Conservation (phyloP, 2,329 filamentous ascomycete species). For the Lasiodiplodia gonubiensis region DNA sequence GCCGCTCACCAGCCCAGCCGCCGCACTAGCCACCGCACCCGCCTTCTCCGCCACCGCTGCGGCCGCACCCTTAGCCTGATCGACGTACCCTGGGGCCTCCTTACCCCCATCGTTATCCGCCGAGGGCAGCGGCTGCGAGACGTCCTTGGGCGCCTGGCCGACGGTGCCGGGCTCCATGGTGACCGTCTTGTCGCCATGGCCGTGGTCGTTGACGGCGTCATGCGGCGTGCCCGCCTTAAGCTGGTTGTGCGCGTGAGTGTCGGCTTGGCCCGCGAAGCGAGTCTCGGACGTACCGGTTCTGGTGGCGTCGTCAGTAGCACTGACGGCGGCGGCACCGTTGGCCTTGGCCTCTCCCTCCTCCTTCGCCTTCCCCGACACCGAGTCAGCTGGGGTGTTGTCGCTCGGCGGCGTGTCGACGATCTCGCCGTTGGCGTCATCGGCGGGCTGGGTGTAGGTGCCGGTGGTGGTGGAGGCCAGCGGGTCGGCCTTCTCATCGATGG, state of each 20-base stretch:
- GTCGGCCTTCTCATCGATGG: slow-evolving; percentile 14
- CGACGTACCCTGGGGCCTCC: slow-evolving; percentile 45
- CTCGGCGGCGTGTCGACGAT: slow-evolving; percentile 7
- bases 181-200: slow-evolving; percentile 51
- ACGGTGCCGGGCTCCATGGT: slow-evolving; percentile 57
- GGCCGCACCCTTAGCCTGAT: slow-evolving; percentile 50
- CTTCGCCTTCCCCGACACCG: slow-evolving; percentile 4
- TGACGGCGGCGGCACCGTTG: neutral
- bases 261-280: slow-evolving; percentile 48
- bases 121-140: slow-evolving; percentile 33
- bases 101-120: slow-evolving; percentile 32
- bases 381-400: slow-evolving; percentile 8
- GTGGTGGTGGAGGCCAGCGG: slow-evolving; percentile 35
- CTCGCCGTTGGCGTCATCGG: slow-evolving; percentile 31
- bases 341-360: neutral
- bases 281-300: slow-evolving; percentile 50
- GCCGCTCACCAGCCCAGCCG: slow-evolving; percentile 39
- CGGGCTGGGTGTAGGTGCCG: slow-evolving; percentile 46
- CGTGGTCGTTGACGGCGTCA: slow-evolving; percentile 47
- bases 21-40: slow-evolving; percentile 38
- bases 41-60: slow-evolving; percentile 41
- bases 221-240: slow-evolving; percentile 51
- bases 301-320: neutral
- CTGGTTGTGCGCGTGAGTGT: slow-evolving; percentile 52
- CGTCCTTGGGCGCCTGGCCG: slow-evolving; percentile 57